Conservation (phyloP, 2,329 filamentous ascomycete genomes). For the Neonectria sp. region DNA sequence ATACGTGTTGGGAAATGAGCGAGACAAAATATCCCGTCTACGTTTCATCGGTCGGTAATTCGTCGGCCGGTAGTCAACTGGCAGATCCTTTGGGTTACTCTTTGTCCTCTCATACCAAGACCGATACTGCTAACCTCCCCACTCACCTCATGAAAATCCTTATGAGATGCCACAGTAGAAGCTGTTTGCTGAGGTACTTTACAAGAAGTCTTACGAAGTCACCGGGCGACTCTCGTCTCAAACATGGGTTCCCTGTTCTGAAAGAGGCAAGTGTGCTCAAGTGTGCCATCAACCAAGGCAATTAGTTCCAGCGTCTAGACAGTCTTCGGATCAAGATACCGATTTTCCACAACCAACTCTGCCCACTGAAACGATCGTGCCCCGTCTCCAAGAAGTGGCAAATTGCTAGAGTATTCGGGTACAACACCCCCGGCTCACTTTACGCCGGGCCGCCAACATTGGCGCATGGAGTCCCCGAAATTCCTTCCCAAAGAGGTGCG, state of each 20-base stretch:
- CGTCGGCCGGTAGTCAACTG: not conserved
- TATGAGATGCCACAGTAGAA: not conserved
- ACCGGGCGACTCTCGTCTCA: not conserved
- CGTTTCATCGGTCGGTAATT: not conserved
- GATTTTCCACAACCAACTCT: not conserved
- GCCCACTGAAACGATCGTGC: constrained; percentile 5
- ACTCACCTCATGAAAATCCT: not conserved
- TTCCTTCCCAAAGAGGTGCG: constrained; percentile 6
- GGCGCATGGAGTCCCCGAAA: constrained; percentile 11
- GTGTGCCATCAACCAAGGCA: not conserved
- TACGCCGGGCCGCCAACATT: not conserved
- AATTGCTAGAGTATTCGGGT: constrained; percentile 3
- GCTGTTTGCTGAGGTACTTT: too few species aligned
- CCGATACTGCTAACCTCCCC: not conserved
- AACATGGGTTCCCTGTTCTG: not conserved
- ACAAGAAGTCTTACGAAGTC: not conserved
- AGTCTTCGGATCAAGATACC: constrained; percentile 14
- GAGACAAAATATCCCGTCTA: not conserved
- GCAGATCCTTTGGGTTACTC: not conserved
- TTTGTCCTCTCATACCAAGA: not conserved
- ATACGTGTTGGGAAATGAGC: not conserved
- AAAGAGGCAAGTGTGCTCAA: not conserved
- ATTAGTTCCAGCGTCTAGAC: not conserved
- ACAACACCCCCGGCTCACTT: constrained; percentile 1
- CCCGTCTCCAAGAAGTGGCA: not conserved